Conservation (phyloP, 371 early-diverging fungal genomes). For the Haplosporangium sp. region DNA sequence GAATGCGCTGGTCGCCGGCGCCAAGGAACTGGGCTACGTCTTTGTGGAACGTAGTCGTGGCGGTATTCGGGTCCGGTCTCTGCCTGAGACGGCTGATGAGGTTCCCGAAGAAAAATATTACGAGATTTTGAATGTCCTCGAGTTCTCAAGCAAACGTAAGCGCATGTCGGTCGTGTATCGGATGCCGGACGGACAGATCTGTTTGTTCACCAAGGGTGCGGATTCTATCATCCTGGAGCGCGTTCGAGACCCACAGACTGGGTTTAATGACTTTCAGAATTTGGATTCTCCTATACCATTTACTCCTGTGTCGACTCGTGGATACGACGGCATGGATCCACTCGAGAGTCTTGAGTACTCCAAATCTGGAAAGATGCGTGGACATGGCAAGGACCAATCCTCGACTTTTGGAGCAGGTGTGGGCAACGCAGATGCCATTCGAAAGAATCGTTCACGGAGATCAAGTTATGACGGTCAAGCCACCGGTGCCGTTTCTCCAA, state of each 20-base stretch:
- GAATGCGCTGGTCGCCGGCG: slow-evolving; percentile 90
- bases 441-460: neutral
- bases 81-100: slow-evolving; percentile 17
- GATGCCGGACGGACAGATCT: slow-evolving; percentile 66
- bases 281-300: slow-evolving; percentile 38
- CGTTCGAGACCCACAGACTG: slow-evolving; percentile 48
- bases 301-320: slow-evolving; percentile 29
- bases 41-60: slow-evolving; percentile 77
- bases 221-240: slow-evolving; percentile 76
- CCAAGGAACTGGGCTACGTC: slow-evolving; percentile 83
- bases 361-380: slow-evolving; percentile 26
- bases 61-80: slow-evolving; percentile 43
- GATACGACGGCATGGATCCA: slow-evolving; percentile 34
- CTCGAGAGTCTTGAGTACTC: slow-evolving; percentile 38
- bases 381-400: slow-evolving; percentile 13
- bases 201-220: slow-evolving; percentile 84
- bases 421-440: slow-evolving; percentile 9
- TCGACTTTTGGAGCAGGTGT: slow-evolving; percentile 24
- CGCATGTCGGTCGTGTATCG: slow-evolving; percentile 76
- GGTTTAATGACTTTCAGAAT: slow-evolving; percentile 23
- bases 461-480: slow-evolving; percentile 1
- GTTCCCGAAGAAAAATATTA: slow-evolving; percentile 41
- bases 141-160: slow-evolving; percentile 77
- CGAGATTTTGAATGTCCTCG: slow-evolving; percentile 70
- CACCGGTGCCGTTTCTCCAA: neutral